A percentile compares a stretch with the other conserved stretches of the same genome.
These are phyloP conservation scores for Fragilaria crotonensis DNA, from an alignment of 108 stramenopile genomes.

Conservation along the genomic window DNA sequence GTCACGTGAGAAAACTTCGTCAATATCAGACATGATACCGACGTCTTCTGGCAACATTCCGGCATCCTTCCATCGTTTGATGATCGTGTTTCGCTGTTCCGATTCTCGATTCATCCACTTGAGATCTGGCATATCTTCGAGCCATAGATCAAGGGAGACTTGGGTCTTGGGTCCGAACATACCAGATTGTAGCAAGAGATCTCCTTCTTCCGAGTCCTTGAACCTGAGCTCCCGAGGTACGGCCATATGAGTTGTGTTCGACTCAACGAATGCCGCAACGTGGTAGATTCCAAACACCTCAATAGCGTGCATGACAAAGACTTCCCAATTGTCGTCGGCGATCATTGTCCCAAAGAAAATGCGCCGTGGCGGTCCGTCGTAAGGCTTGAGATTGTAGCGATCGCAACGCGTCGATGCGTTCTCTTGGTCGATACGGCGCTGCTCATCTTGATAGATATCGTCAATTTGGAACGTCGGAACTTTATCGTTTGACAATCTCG, in stretches of 20 bases:
- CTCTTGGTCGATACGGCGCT: background rate
- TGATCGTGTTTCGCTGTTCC: slow-evolving; percentile 39
- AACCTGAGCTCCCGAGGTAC: slow-evolving; percentile 17
- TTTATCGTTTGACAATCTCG: too few species aligned
- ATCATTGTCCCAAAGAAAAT: slow-evolving; percentile 11
- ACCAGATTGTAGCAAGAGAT: slow-evolving; percentile 9
- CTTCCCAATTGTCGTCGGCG: slow-evolving; percentile 39
- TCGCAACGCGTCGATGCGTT: background rate
- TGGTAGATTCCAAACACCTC: slow-evolving; percentile 45
- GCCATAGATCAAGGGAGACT: background rate
- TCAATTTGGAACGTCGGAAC: background rate
- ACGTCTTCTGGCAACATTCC: slow-evolving; percentile 53
- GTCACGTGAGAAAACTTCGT: slow-evolving; percentile 50
- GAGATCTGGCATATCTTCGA: background rate
- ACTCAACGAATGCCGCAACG: slow-evolving; percentile 41
- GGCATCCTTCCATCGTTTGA: slow-evolving; percentile 36
- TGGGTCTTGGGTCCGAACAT: background rate
- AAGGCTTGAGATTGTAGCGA: background rate
- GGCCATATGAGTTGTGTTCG: slow-evolving; percentile 40
- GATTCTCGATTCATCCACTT: slow-evolving; percentile 15
- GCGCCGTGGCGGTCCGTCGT: background rate
- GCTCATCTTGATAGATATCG: background rate
- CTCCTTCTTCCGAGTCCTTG: slow-evolving; percentile 16
- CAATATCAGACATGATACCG: slow-evolving; percentile 41
- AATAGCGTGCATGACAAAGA: slow-evolving; percentile 20